Evolutionary conservation across 164 flowering plant species (phyloP).

Genomic region (Chloranthus sessilifolius): DNA sequence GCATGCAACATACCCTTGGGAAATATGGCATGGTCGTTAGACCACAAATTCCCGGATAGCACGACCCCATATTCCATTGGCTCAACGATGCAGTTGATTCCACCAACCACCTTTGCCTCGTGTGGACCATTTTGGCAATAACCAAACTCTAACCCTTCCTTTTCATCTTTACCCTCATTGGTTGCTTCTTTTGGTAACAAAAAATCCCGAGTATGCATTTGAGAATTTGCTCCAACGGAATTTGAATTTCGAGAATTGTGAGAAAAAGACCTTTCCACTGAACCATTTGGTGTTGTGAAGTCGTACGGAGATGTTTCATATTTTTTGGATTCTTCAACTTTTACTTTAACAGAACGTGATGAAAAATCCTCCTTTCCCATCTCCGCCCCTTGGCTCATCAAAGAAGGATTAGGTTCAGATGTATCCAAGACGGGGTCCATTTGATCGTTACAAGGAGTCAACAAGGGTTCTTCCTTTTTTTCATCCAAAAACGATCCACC

Average conservation of each 20-base stretch:
- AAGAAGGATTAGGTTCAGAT: slow-evolving; percentile 26
- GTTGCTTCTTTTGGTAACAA: slow-evolving; percentile 19
- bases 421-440: slow-evolving; percentile 21
- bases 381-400: slow-evolving; percentile 23
- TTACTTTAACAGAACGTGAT: slow-evolving; percentile 8
- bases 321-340: slow-evolving; percentile 20
- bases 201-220: slow-evolving; percentile 14
- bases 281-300: no score
- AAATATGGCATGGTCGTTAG: slow-evolving; percentile 67
- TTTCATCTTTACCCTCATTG: slow-evolving; percentile 24
- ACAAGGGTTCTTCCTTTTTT: slow-evolving; percentile 19
- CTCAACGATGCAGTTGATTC: slow-evolving; percentile 76
- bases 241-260: no score
- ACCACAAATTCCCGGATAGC: slow-evolving; percentile 66
- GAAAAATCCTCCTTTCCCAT: slow-evolving; percentile 16
- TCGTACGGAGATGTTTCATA: slow-evolving; percentile 3
- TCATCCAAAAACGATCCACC: slow-evolving; percentile 9
- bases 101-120: slow-evolving; percentile 80
- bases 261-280: no score
- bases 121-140: slow-evolving; percentile 86
- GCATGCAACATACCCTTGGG: slow-evolving; percentile 62
- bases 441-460: slow-evolving; percentile 23
- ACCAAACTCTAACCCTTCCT: no score
- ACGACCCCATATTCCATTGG: slow-evolving; percentile 71
- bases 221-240: slow-evolving; percentile 13